Base-by-base conservation (phyloP, 1,284 basidiomycete genomes). In the Apiotrichum domesticum region DNA sequence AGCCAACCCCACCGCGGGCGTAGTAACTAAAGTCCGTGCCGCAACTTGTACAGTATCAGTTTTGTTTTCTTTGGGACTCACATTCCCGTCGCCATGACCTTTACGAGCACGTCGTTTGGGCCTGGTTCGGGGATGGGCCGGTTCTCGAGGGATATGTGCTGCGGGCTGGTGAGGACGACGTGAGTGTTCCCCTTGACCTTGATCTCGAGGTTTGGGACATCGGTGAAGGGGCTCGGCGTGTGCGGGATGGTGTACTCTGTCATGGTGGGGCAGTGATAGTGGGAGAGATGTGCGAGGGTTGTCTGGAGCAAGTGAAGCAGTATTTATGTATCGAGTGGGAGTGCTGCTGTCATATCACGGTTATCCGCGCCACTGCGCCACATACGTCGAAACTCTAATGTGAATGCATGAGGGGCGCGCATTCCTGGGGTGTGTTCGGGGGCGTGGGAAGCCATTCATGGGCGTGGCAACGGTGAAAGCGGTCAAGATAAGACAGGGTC, bases 1-100 rank as follows among this genome's bases (percentile, higher is more conserved):
- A 65, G 2, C 74, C 73, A 55, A 75, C 75, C 2, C 62, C 59
- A 21, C 65, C 65, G 34, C 64, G 62, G 5, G 57, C 44, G 59
- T 65, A 70, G 62, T 66, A 67, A 50, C 44, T 55, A 8, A 59
- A 35, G 46, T 62, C 57, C 6, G 57, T 55, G 33, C 61, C 57
- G 52, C 61, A 62, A 37, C 59, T 57, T 40, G 0, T 8, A 4
- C 49, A 63, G 52, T 49, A 6, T 4, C 15, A 35, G 47, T 9
- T 9, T 49, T 21, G 4, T 37, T 11, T 35, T 33, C 15, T 15
- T 5, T 29, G 29, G 21, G 5, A 55, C 59, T 44, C 45, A 66
- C 53, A 63, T 56, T 15, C 64, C 66, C 7, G 66, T 68, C 4
- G 60, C 45, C 56, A 68, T 68, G 41, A 61, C 53, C 50, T 64